Evolutionary conservation across 106 monocot species (phyloP).

Genomic region (Dendrobium chrysotoxum): DNA sequence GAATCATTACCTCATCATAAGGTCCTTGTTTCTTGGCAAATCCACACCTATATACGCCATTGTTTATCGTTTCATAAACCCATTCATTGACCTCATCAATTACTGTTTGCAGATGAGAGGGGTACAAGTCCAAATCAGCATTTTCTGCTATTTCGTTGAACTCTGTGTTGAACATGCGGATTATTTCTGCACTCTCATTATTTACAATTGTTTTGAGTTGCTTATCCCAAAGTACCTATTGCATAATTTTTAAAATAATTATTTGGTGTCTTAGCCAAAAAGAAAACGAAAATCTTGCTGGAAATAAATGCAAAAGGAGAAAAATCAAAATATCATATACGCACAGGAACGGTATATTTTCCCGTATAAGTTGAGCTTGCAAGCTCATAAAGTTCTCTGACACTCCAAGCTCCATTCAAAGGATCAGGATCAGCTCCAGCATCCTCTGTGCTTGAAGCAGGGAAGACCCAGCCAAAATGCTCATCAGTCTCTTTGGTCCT

Average conservation of each 20-base stretch:
- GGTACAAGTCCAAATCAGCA: slow-evolving; percentile 72
- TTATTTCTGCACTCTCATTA: slow-evolving; percentile 79
- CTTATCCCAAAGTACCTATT: slow-evolving; percentile 95
- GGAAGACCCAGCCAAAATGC: slow-evolving; percentile 81
- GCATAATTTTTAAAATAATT: not conserved
- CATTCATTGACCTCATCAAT: slow-evolving; percentile 82
- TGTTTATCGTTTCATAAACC: slow-evolving; percentile 90
- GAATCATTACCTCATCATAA: slow-evolving; percentile 72
- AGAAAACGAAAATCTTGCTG: not conserved
- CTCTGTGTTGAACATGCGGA: slow-evolving; percentile 84
- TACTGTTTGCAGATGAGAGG: slow-evolving; percentile 36
- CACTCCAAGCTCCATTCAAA: slow-evolving; percentile 62
- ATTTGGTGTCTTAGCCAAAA: not conserved
- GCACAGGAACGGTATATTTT: slow-evolving; percentile 65
- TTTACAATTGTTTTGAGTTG: slow-evolving; percentile 83
- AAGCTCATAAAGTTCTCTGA: slow-evolving; percentile 72
- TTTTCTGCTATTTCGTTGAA: slow-evolving; percentile 85
- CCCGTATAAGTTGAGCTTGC: slow-evolving; percentile 71
- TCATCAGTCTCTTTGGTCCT: slow-evolving; percentile 77
- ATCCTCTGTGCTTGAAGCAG: slow-evolving; percentile 45
- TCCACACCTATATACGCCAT: slow-evolving; percentile 95
- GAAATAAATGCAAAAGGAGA: not conserved
- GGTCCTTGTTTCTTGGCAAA: slow-evolving; percentile 92
- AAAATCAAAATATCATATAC: slow-evolving; percentile 1
- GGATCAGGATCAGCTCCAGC: slow-evolving; percentile 63